phyloP scores from a whole-genome alignment of 192 early-diverging fungal species.

The Backusella australiensis region DNA sequence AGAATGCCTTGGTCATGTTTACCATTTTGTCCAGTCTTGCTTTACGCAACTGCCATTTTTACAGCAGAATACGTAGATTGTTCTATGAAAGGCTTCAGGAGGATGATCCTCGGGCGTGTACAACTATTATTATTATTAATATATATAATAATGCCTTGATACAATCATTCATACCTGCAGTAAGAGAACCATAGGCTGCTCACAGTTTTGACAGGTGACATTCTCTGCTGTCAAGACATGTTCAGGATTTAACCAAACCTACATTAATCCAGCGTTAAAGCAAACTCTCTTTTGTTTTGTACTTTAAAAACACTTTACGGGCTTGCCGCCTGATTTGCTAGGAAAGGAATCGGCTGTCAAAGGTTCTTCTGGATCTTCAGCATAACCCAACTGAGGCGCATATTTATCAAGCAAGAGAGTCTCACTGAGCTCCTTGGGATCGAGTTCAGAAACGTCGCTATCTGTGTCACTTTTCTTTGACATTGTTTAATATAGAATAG shows the following conservation, averaged over 20 bases:
- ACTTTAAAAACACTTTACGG: slow-evolving; percentile 49
- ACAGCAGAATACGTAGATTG: slow-evolving; percentile 92
- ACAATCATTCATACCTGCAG: slow-evolving; percentile 60
- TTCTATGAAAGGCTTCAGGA: slow-evolving; percentile 83
- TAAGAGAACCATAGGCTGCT: slow-evolving; percentile 72
- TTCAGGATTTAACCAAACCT: slow-evolving; percentile 83
- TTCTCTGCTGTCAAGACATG: slow-evolving; percentile 56
- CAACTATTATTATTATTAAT: slow-evolving; percentile 45
- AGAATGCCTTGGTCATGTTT: not conserved
- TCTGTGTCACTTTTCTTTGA: slow-evolving; percentile 9
- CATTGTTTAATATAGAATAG: not conserved
- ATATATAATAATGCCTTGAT: not conserved
- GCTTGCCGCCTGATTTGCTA: slow-evolving; percentile 85
- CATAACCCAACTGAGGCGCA: slow-evolving; percentile 65
- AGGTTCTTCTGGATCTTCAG: slow-evolving; percentile 63
- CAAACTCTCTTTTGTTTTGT: not conserved
- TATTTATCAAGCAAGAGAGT: slow-evolving; percentile 16
- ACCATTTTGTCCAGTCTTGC: slow-evolving; percentile 52
- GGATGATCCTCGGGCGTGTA: slow-evolving; percentile 93
- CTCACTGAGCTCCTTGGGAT: slow-evolving; percentile 10
- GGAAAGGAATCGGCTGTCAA: slow-evolving; percentile 66
- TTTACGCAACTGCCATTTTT: slow-evolving; percentile 82
- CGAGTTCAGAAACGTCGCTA: slow-evolving; percentile 13
- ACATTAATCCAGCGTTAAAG: too few relatives aligned
- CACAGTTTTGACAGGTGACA: slow-evolving; percentile 71